Conservation (phyloP, 306 rosid species). For the Albizia julibrissin region DNA sequence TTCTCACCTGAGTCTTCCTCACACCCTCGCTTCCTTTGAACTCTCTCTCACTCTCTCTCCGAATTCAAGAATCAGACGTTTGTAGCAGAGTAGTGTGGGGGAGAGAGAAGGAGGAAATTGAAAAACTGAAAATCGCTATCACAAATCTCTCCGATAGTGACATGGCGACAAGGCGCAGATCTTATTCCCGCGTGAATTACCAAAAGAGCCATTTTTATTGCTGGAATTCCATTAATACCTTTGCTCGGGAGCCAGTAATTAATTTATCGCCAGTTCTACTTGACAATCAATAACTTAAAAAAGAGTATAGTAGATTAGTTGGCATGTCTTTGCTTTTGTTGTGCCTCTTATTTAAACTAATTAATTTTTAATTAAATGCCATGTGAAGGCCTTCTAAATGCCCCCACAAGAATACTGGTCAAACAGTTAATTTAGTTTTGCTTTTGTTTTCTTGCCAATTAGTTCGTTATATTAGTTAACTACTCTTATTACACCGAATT, state of each 20-base stretch:
- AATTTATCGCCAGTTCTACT: constrained; percentile 6
- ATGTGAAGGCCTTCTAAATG: background rate
- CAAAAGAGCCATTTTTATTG: constrained; percentile 20
- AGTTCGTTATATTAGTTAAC: background rate
- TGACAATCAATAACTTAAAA: no score
- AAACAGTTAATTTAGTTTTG: constrained; percentile 38
- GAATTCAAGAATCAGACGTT: background rate
- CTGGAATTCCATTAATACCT: constrained; percentile 21
- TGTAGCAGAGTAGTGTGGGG: background rate
- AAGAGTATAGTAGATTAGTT: no score
- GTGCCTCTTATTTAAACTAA: background rate
- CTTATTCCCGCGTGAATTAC: constrained; percentile 56
- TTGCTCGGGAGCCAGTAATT: background rate
- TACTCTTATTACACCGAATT: background rate
- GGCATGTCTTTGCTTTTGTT: background rate
- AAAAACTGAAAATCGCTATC: constrained; percentile 60
- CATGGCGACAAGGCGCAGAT: constrained; percentile 65
- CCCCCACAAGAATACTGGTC: background rate
- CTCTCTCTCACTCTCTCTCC: background rate
- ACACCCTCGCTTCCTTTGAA: background rate
- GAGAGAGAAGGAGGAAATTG: constrained; percentile 20
- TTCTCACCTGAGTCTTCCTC: background rate
- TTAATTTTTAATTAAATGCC: constrained; percentile 10
- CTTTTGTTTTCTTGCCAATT: background rate
- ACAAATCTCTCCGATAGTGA: constrained; percentile 81